Base-by-base conservation (phyloP, 2,329 filamentous ascomycete species). In the Penicillium sp. region DNA sequence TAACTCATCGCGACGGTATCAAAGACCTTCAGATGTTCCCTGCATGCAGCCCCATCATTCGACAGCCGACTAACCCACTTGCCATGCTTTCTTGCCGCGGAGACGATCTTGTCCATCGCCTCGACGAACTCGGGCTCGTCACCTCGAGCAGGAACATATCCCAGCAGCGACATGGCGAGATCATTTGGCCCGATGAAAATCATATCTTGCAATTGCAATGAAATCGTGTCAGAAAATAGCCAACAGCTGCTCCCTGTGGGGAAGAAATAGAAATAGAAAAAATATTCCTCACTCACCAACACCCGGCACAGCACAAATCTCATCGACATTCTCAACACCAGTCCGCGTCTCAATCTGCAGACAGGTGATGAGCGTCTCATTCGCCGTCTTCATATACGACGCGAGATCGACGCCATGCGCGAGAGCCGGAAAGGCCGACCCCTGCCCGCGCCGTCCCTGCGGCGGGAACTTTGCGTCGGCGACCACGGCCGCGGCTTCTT, bases 11-110 rank as follows among this genome's bases (percentile, higher is more conserved):
- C 79, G 6, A 81, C 79, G 0, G 76, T 81, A 62, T 84, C 81
- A 68, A 77, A 83, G 13, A 53, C 68, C 31, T 71, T 60, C 50
- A 70, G 69, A 8, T 69, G 75, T 64, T 82, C 73, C 74, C 82
- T 83, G 5, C 77, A 76, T 51, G 68, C 62, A 3, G 70, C 68
- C 46, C 80, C 79, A 67, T 84, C 76, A 61, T 83, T 82, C 1
- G 79, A 76, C 75, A 85, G 76, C 2, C 81, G 77, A 0, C 86
- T 89, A 8, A 83, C 84, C 78, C 89, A 90, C 76, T 90, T 91
- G 21, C 87, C 88, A 11, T 88, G 84, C 64, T 81, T 83, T 54
- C 82, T 80, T 3, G 86, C 84, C 3, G 88, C 88, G 11, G 79
- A 78, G 9, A 88, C 78, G 51, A 89, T 82, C 63, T 81, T 85